Percentiles rank a stretch among this genome's conserved stretches.
Evolutionary conservation across 108 stramenopile genomes (phyloP).

Genomic region (Chaetoceros muelleri): DNA sequence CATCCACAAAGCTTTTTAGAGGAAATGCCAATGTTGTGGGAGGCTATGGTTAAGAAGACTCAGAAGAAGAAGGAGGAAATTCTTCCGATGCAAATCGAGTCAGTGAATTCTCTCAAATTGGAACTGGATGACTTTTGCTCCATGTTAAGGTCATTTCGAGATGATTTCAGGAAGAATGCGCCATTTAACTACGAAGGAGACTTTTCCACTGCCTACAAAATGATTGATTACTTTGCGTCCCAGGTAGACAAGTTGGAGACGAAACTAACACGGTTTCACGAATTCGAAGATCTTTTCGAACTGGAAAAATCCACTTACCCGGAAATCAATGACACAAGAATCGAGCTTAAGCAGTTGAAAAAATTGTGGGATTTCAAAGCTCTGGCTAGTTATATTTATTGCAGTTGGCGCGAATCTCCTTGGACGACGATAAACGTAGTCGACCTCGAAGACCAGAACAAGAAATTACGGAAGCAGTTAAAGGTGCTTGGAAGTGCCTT

Average conservation of each 20-base stretch:
- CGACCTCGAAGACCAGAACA: conserved; percentile 67
- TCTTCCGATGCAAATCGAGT: conserved; percentile 73
- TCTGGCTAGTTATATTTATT: conserved; percentile 37
- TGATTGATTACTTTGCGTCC: conserved; percentile 46
- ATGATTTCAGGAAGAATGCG: conserved; percentile 61
- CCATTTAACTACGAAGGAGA: conserved; percentile 70
- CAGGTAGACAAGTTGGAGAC: conserved; percentile 40
- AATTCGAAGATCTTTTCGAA: conserved; percentile 82
- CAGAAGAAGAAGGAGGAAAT: conserved; percentile 85
- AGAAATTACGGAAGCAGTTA: conserved; percentile 67
- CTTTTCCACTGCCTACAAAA: conserved; percentile 47
- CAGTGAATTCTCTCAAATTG: conserved; percentile 60
- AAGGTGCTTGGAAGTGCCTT: conserved; percentile 52
- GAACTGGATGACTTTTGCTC: conserved; percentile 58
- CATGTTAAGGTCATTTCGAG: conserved; percentile 55
- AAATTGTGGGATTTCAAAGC: conserved; percentile 76
- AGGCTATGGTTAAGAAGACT: conserved; percentile 71
- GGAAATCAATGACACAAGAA: conserved; percentile 65
- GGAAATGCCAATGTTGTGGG: conserved; percentile 74
- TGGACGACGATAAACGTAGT: conserved; percentile 72
- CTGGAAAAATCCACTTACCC: conserved; percentile 62
- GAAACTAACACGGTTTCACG: conserved; percentile 50
- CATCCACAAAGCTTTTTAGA: conserved; percentile 70
- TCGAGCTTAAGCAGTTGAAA: conserved; percentile 61
- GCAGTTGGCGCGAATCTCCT: conserved; percentile 40